These are phyloP conservation scores for Aaosphaeria arxii DNA, from an alignment of 2,329 filamentous ascomycete genomes.

Conservation along the genomic window DNA sequence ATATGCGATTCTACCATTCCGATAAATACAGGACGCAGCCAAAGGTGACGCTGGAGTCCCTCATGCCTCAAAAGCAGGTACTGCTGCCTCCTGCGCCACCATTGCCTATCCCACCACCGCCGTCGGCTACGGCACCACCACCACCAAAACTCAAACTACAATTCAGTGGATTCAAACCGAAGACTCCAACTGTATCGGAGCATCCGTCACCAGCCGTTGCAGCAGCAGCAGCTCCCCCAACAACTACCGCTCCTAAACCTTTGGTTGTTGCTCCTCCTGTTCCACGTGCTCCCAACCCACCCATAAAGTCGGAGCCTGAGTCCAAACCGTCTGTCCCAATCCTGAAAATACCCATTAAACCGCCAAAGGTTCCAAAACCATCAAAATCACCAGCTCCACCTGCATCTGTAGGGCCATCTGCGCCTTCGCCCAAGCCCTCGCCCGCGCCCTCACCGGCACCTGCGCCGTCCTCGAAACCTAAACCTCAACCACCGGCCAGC, in stretches of 20 bases:
- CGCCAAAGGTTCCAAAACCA: too few species aligned
- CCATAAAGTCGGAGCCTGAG: background rate
- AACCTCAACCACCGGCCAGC: background rate
- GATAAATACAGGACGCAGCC: constrained; percentile 17
- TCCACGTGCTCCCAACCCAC: background rate
- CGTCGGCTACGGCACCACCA: background rate
- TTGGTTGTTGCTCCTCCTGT: background rate
- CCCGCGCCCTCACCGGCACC: background rate
- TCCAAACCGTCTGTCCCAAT: background rate
- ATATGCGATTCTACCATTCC: constrained; percentile 27
- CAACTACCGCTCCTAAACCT: background rate
- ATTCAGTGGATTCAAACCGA: background rate
- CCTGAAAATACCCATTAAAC: background rate
- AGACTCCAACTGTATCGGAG: background rate
- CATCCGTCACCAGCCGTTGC: background rate
- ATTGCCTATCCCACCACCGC: background rate
- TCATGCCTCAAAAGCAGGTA: background rate
- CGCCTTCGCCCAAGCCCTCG: background rate
- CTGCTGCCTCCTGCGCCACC: background rate
- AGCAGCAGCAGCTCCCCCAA: background rate
- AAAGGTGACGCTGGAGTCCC: background rate
- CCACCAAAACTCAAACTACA: background rate
- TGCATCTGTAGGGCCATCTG: background rate
- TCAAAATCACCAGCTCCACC: background rate
- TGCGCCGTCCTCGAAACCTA: background rate